Conservation (phyloP, 495 filamentous ascomycete genomes). For the Emericellopsis terricola region DNA sequence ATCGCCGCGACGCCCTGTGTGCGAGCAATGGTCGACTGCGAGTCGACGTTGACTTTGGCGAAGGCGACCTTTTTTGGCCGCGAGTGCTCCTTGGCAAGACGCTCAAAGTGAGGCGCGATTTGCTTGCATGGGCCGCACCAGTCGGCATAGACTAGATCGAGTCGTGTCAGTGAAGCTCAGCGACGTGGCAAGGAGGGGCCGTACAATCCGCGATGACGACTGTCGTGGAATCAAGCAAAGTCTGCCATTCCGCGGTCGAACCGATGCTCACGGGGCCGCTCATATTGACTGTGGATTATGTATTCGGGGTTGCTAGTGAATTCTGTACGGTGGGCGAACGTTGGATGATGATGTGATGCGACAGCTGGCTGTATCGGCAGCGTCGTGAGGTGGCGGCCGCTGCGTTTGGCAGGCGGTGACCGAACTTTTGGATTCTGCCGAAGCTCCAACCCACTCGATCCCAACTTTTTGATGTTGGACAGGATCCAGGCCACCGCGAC, state of each 20-base stretch:
- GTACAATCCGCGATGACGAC: conserved; percentile 71
- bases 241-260: conserved; percentile 49
- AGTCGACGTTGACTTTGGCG: conserved; percentile 69
- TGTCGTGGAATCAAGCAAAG: conserved; percentile 40
- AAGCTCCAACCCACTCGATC: too few relatives aligned
- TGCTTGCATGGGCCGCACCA: conserved; percentile 77
- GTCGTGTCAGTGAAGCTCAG: conserved; percentile 9
- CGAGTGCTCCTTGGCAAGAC: conserved; percentile 53
- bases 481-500: too few relatives aligned
- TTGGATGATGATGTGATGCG: too few relatives aligned
- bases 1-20: conserved; percentile 54
- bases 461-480: too few relatives aligned
- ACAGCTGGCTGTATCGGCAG: too few relatives aligned
- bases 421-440: too few relatives aligned
- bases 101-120: conserved; percentile 71
- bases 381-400: too few relatives aligned
- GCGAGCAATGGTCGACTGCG: conserved; percentile 52
- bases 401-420: too few relatives aligned
- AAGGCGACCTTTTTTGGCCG: conserved; percentile 61
- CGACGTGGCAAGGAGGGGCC: not conserved
- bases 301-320: not conserved
- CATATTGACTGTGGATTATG: conserved; percentile 16
- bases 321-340: not conserved
- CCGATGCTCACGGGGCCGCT: conserved; percentile 45
- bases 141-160: conserved; percentile 57